Evolutionary conservation across 345 rosid genomes (phyloP), one percentile per base, ranked within the genome.

Genomic region (Gossypium arboreum): DNA sequence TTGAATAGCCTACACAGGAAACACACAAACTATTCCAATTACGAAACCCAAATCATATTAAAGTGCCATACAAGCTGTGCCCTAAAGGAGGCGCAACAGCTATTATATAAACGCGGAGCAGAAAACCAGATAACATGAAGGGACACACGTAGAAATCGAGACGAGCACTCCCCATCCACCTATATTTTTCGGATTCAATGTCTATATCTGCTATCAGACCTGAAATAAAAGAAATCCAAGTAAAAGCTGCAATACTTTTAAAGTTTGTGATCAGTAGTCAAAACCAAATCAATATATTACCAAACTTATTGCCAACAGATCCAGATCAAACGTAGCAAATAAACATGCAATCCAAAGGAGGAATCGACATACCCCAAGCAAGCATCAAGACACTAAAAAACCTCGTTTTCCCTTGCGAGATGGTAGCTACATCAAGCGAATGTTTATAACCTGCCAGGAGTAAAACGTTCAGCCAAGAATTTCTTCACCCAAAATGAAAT

Each of bases 131-230:
- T 25, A 25, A 73, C 9, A 62, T 61, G 57, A 24, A 65, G 48
- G 71, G 72, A 82, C 96, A 39, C 91, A 95, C 99, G 79, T 93
- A 91, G 76, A 95, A 81, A 75, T 91, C 98, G 63, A 91, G 34
- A 51, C 97, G 96, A 75, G 89, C 84, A 83, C 94, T 85, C 52
- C 99, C 99, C 98, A 95, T 88, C 97, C 99, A 91, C 76, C 99
- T 88, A 76, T 88, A 93, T 77, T 86, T 91, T 76, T 95, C 98
- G 63, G 97, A 93, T 75, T 93, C 99, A 18, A 95, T 91, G 84
- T 95, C 99, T 76, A 95, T 87, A 81, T 93, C 98, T 48, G 99
- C 99, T 77, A 95, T 87, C 73, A 95, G 79, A 80, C 99, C 99
- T 93, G 86, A 76, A 81, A 77, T 29, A 25, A 73, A 75, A 74